phyloP scores from a whole-genome alignment of 345 rosid genomes.

The Acer campestre region DNA sequence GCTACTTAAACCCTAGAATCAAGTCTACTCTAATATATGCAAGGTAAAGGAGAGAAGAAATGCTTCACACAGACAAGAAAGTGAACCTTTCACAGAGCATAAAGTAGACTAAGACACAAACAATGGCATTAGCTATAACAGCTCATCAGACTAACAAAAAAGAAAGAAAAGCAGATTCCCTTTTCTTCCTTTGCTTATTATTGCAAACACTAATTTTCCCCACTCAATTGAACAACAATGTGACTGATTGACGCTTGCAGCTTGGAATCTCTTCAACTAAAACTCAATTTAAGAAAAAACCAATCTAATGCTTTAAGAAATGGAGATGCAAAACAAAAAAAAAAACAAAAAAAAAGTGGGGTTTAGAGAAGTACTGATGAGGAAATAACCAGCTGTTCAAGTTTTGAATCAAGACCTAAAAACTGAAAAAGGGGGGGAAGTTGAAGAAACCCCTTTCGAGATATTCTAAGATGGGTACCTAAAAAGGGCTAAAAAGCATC shows the following conservation, averaged over 20 bases:
- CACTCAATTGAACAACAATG: constrained; percentile 31
- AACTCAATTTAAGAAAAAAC: constrained; percentile 23
- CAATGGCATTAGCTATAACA: constrained; percentile 63
- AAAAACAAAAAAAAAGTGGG: constrained; percentile 8
- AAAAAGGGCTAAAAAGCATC: constrained; percentile 47
- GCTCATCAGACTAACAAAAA: constrained; percentile 43
- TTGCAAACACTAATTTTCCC: constrained; percentile 20
- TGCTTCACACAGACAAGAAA: constrained; percentile 64
- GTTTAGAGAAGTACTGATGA: constrained; percentile 5
- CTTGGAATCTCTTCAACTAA: constrained; percentile 30
- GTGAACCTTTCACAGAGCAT: constrained; percentile 89
- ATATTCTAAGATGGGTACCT: constrained; percentile 49
- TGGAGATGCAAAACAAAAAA: constrained; percentile 17
- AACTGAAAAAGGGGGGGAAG: constrained; percentile 28
- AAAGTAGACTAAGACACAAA: constrained; percentile 61
- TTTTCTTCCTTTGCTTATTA: constrained; percentile 42
- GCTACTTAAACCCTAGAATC: constrained; percentile 50
- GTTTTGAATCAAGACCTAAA: constrained; percentile 45
- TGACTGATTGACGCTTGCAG: constrained; percentile 21
- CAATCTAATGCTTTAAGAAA: constrained; percentile 26
- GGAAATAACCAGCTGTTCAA: constrained; percentile 21
- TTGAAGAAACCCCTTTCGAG: constrained; percentile 42
- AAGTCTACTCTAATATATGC: constrained; percentile 40
- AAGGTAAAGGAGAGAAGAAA: constrained; percentile 45
- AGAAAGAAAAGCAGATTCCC: constrained; percentile 77